These are phyloP conservation scores for Russula dissimulans DNA, from an alignment of 768 basidiomycete species.

Conservation along the genomic window DNA sequence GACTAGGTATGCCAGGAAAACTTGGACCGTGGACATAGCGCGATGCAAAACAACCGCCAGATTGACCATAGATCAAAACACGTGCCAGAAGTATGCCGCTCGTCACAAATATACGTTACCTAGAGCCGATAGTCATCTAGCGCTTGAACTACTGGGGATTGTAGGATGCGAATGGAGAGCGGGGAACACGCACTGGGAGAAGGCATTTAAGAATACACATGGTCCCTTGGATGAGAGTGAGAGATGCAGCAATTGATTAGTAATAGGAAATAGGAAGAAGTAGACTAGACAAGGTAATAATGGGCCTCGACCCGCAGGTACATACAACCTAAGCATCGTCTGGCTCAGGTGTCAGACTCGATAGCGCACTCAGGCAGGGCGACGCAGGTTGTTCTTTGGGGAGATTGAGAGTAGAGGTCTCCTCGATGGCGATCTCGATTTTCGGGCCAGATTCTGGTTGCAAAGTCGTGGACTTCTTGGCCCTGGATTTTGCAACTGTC, in stretches of 20 bases:
- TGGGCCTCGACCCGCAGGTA: background rate
- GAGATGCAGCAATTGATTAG: background rate
- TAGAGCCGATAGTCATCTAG: too few species aligned
- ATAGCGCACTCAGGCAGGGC: conserved; percentile 1
- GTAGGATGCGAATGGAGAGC: too few species aligned
- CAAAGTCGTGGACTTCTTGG: background rate
- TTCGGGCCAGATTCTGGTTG: conserved; percentile 26
- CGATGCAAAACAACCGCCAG: too few species aligned
- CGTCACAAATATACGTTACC: too few species aligned
- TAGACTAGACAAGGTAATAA: background rate
- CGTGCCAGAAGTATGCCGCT: too few species aligned
- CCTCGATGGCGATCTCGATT: conserved; percentile 33
- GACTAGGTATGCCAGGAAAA: too few species aligned
- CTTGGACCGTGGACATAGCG: too few species aligned
- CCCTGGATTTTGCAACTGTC: conserved; percentile 22
- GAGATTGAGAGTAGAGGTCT: conserved; percentile 1
- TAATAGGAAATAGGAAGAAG: background rate
- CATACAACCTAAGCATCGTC: background rate
- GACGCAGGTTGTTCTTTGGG: conserved; percentile 2
- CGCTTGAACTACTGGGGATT: too few species aligned
- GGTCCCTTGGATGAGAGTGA: too few species aligned
- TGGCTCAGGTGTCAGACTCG: conserved; percentile 12
- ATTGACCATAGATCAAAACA: too few species aligned
- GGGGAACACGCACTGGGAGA: too few species aligned
- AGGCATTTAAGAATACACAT: too few species aligned